Evolutionary conservation across 1,284 basidiomycete species (phyloP), one percentile per base, ranked within the genome.

Genomic region (Irpex lacteus): DNA sequence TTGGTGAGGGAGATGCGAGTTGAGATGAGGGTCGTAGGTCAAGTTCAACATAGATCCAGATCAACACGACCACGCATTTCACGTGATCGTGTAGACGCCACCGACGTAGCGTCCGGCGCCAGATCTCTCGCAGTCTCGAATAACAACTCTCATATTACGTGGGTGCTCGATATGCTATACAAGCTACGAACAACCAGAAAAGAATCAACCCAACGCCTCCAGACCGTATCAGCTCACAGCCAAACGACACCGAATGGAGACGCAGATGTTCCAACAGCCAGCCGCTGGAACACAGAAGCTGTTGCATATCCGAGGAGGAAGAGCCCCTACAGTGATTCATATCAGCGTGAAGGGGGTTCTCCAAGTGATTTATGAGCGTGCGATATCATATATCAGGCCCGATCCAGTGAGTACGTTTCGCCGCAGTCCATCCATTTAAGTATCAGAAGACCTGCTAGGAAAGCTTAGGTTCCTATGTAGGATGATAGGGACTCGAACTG

Each of bases 351-450:
- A 6, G 32, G 5, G 32, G 32, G 5, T 34, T 34, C 32, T 34
- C 32, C 32, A 34, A 6, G 32, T 34, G 32, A 34, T 34, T 6
- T 34, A 34, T 34, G 32, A 34, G 5, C n/a, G 40, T 47, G 88
- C 87, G 52, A 89, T 79, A 66, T 1, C 72, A 81, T 34, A 89
- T 79, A 0, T 90, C 88, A 0, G 85, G 81, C 0, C 77, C 85
- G 63, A 91, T 85, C 90, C 90, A 92, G 66, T 85, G 85, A 0
- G 81, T 70, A 38, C 74, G 72, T 8, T 79, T 73, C 62, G 88
- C 70, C 1, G 85, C 84, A 0, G 81, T 77, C 90, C 90, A 92
- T 5, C 91, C 90, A 0, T 81, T 73, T 1, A 91, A 34, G 32
- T 34, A 5, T 74, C 3, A 92, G 70, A 8, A 91, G 73, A 0